phyloP scores from a whole-genome alignment of 306 rosid species.

The Psophocarpus tetragonolobus region DNA sequence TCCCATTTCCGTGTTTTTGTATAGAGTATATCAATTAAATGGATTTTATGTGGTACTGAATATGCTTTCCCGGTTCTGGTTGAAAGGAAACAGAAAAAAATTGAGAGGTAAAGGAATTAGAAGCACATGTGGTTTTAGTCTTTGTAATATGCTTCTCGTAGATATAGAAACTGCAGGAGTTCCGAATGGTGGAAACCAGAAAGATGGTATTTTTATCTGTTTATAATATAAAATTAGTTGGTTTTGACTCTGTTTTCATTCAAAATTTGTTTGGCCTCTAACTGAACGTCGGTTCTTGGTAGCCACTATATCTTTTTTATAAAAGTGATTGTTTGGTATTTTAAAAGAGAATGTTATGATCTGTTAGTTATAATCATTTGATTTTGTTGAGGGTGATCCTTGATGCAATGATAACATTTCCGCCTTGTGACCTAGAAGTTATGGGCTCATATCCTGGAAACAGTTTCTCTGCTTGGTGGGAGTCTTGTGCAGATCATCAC shows the following conservation, averaged over 20 bases:
- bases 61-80: conserved; percentile 14
- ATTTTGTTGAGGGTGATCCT: background rate
- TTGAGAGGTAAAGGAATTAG: conserved; percentile 11
- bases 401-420: background rate
- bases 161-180: conserved; percentile 15
- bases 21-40: background rate
- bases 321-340: background rate
- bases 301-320: background rate
- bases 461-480: background rate
- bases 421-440: background rate
- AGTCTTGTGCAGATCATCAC: background rate
- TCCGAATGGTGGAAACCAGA: conserved; percentile 25
- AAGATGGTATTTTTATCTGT: conserved; percentile 1
- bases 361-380: background rate
- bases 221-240: background rate
- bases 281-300: background rate
- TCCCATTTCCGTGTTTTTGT: background rate
- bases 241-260: conserved; percentile 7
- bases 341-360: conserved; percentile 5
- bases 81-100: conserved; percentile 24
- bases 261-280: conserved; percentile 4
- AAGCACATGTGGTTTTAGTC: background rate
- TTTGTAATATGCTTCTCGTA: conserved; percentile 3
- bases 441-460: background rate
- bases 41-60: background rate